Conservation (phyloP, 1,284 basidiomycete species). For the Sphaerobolus stellatus region DNA sequence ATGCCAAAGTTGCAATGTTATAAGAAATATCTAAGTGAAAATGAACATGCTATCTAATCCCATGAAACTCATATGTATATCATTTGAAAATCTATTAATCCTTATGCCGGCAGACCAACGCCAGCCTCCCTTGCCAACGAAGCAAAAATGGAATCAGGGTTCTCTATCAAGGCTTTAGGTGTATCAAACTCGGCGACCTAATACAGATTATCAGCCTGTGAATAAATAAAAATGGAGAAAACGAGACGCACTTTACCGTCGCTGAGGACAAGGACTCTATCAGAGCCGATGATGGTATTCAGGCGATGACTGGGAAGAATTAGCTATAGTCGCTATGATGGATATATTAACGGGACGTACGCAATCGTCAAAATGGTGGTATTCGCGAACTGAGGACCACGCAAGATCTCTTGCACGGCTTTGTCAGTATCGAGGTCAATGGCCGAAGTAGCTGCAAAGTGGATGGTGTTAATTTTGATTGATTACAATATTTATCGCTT, state of each 20-base stretch:
- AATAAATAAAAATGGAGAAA: conserved; percentile 5
- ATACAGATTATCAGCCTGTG: background rate
- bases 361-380: conserved; percentile 86
- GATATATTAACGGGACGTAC: conserved; percentile 37
- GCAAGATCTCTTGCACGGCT: conserved; percentile 80
- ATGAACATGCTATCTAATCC: too few relatives aligned
- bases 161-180: conserved; percentile 60
- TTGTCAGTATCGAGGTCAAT: conserved; percentile 91
- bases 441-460: conserved; percentile 63
- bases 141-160: conserved; percentile 54
- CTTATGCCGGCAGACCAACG: conserved; percentile 25
- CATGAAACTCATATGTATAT: too few relatives aligned
- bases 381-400: conserved; percentile 63
- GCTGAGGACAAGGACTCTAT: conserved; percentile 77
- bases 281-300: conserved; percentile 88
- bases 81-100: too few relatives aligned
- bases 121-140: conserved; percentile 60
- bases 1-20: too few relatives aligned
- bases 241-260: conserved; percentile 7
- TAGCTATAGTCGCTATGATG: conserved; percentile 5
- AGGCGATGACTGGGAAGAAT: conserved; percentile 65
- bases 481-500: too few relatives aligned
- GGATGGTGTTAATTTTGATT: too few relatives aligned
- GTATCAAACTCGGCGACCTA: conserved; percentile 72
- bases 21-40: too few relatives aligned